These are phyloP conservation scores for Penicillium digitatum DNA, from an alignment of 2,329 filamentous ascomycete species.

Conservation along the genomic window DNA sequence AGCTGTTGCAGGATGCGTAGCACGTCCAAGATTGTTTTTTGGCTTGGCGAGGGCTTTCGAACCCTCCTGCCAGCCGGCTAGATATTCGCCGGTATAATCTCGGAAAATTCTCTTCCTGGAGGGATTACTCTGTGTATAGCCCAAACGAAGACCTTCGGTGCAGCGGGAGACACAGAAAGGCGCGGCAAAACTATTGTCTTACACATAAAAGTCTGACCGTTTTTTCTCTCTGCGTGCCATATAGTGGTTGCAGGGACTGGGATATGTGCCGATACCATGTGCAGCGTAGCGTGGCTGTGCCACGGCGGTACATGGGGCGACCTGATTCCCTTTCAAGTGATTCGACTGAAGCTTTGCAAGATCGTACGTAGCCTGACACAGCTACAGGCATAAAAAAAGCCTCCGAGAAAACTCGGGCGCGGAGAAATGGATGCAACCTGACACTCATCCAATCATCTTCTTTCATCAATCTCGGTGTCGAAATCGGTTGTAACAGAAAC, in stretches of 20 bases:
- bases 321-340: background rate
- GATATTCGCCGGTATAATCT: background rate
- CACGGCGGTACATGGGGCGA: background rate
- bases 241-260: background rate
- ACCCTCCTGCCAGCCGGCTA: background rate
- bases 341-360: background rate
- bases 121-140: background rate
- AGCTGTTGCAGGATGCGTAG: background rate
- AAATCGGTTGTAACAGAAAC: conserved; percentile 19
- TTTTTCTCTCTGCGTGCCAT: background rate
- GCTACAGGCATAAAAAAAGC: background rate
- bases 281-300: conserved; percentile 5
- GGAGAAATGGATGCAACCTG: background rate
- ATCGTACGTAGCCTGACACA: background rate
- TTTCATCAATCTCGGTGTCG: conserved; percentile 22
- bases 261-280: conserved; percentile 5
- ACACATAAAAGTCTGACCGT: background rate
- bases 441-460: background rate
- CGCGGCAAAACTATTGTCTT: background rate
- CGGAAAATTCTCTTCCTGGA: background rate
- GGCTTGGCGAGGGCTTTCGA: background rate
- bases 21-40: background rate
- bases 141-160: background rate
- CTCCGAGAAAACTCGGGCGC: background rate
- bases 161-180: background rate